These are phyloP conservation scores for Ceriops decandra DNA, from an alignment of 345 rosid species.

Conservation along the genomic window DNA sequence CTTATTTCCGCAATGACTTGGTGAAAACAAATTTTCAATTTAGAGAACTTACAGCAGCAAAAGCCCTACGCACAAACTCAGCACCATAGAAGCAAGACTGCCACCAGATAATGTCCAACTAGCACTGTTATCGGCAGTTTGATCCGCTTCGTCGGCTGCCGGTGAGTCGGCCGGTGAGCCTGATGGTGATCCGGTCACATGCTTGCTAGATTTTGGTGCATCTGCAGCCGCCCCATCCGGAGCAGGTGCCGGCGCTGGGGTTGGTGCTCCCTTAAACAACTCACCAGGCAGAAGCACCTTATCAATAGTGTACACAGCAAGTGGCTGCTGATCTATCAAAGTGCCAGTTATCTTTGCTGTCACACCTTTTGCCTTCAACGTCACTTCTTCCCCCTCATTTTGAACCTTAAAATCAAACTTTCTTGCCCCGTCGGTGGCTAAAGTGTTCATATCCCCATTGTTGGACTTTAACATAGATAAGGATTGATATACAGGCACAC, in stretches of 20 bases:
- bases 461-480: constrained; percentile 71
- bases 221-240: constrained; percentile 54
- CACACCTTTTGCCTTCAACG: constrained; percentile 63
- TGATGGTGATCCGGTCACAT: constrained; percentile 34
- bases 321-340: constrained; percentile 69
- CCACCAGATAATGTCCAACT: constrained; percentile 38
- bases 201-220: constrained; percentile 52
- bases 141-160: constrained; percentile 46
- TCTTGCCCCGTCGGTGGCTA: constrained; percentile 79
- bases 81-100: constrained; percentile 29
- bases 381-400: constrained; percentile 69
- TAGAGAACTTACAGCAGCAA: constrained; percentile 29
- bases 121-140: constrained; percentile 50
- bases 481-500: constrained; percentile 69
- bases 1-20: constrained; percentile 26
- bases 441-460: constrained; percentile 86
- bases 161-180: constrained; percentile 77
- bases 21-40: constrained; percentile 8
- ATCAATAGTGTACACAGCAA: constrained; percentile 61
- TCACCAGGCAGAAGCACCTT: constrained; percentile 77
- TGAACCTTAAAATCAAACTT: constrained; percentile 82
- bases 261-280: constrained; percentile 61
- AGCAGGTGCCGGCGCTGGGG: constrained; percentile 67
- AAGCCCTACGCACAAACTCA: constrained; percentile 43
- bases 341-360: constrained; percentile 68